These are phyloP conservation scores for Fusarium sp. DNA, from an alignment of 2,329 filamentous ascomycete genomes.

Conservation along the genomic window DNA sequence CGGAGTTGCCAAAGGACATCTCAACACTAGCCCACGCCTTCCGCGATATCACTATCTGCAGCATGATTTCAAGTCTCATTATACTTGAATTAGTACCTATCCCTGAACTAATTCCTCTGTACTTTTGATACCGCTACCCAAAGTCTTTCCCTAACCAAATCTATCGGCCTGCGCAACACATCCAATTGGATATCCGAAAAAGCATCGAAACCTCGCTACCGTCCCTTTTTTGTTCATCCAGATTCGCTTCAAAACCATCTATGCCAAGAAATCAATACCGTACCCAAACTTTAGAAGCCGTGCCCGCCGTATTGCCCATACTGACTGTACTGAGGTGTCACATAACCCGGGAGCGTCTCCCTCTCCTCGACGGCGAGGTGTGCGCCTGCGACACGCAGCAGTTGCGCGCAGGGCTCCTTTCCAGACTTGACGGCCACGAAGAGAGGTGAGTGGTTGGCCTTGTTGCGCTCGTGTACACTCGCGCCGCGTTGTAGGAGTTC, in stretches of 20 bases:
- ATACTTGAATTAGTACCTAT: not conserved
- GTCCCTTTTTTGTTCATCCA: conserved; percentile 9
- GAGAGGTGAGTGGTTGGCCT: conserved; percentile 74
- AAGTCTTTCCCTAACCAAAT: not conserved
- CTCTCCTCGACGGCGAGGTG: conserved; percentile 62
- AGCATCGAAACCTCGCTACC: conserved; percentile 12
- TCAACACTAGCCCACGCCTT: not conserved
- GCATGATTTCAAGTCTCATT: not conserved
- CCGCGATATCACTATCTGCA: not conserved
- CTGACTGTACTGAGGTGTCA: conserved; percentile 37
- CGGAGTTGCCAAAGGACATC: not conserved
- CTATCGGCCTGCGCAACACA: not conserved
- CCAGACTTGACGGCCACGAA: conserved; percentile 72
- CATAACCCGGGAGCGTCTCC: conserved; percentile 46
- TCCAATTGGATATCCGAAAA: conserved; percentile 3
- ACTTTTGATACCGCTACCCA: not conserved
- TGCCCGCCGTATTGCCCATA: conserved; percentile 15
- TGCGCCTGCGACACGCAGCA: conserved; percentile 71
- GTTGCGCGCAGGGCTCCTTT: conserved; percentile 63
- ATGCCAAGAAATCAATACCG: not conserved
- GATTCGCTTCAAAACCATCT: conserved; percentile 4
- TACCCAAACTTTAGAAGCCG: conserved; percentile 9
- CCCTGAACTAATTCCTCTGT: not conserved
- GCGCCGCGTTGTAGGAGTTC: conserved; percentile 71
- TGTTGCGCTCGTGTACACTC: conserved; percentile 75